Base-by-base conservation (phyloP, 2,329 filamentous ascomycete species). In the Hymenoscyphus albidus region DNA sequence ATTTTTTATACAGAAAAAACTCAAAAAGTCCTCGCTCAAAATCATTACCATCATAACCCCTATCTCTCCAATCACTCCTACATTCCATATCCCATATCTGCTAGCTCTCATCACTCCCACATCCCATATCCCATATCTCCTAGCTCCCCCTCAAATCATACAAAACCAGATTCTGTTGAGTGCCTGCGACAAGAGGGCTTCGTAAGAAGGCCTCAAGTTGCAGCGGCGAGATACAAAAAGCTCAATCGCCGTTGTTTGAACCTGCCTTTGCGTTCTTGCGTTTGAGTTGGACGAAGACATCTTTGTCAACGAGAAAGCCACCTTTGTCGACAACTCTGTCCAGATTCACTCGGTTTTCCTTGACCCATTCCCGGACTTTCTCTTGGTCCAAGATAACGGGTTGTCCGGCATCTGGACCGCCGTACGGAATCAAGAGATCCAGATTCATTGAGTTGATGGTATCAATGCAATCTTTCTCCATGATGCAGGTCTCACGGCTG, bases 401-500 rank as follows among this genome's bases (percentile, higher is more conserved):
- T 22, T 51, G 44, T 51, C 44, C 77, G 44, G 76, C 77, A 12
- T 83, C 79, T 42, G 54, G 72, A 71, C 48, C 73, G 71, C 61
- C 76, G 70, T 1, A 79, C 80, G 76, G 75, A 74, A 80, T 83
- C 70, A 80, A 22, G n/a, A 51, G n/a, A 27, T 4, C 84, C 72
- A 88, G 81, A 76, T 87, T 77, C 92, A 97, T 97, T 64, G 92
- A 88, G 66, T 90, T 86, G 62, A 97, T 79, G 31, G 92, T 88
- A 0, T 81, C 81, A 55, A 96, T 83, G 64, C 94, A 92, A 77
- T 98, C 94, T 55, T 97, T 94, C 0, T 85, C 83, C 63, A 89
- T 81, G 76, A 98, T 96, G 81, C 91, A 96, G 0, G 93, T 97
- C 48, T 85, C 87, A 59, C 85, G 80, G 62, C 91, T 91, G 72